Conservation (phyloP, 495 filamentous ascomycete species). For the Entonaema liquescens region DNA sequence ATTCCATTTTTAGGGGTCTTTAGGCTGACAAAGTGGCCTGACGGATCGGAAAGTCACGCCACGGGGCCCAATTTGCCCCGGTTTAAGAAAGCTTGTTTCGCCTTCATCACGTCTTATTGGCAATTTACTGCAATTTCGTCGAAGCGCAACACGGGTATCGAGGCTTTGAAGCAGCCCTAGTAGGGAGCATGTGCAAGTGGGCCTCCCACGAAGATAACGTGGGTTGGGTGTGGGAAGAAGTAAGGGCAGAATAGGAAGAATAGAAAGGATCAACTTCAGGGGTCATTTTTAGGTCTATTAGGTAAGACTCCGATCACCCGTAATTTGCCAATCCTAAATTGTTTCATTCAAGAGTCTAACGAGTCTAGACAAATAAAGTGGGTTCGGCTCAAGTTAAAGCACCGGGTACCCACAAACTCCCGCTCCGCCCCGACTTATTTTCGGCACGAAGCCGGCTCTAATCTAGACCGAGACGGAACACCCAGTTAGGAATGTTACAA, state of each 20-base stretch:
- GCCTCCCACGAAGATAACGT: conserved; percentile 15
- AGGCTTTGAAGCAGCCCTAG: conserved; percentile 20
- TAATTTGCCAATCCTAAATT: conserved; percentile 28
- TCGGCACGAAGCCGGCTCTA: conserved; percentile 36
- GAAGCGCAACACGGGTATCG: conserved; percentile 27
- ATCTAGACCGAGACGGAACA: conserved; percentile 34
- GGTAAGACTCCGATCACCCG: conserved; percentile 29
- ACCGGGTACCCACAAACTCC: conserved; percentile 34
- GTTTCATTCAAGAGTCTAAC: conserved; percentile 18
- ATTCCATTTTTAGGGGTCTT: conserved; percentile 42
- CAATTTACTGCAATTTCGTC: conserved; percentile 32
- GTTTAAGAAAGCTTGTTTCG: conserved; percentile 42
- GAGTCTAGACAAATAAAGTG: conserved; percentile 26
- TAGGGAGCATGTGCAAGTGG: conserved; percentile 40
- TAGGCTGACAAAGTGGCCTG: conserved; percentile 44
- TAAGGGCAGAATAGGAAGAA: conserved; percentile 3
- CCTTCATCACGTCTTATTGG: conserved; percentile 30
- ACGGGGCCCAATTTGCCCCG: conserved; percentile 31
- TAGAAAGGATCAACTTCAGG: not conserved
- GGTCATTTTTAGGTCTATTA: conserved; percentile 17
- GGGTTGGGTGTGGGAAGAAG: conserved; percentile 31
- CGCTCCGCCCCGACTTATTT: conserved; percentile 44
- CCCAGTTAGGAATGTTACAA: conserved; percentile 42
- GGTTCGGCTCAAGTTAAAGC: conserved; percentile 35
- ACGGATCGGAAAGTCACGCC: conserved; percentile 41